phyloP scores from a whole-genome alignment of 2,329 filamentous ascomycete genomes.

The Endoconidiophora laricicola region DNA sequence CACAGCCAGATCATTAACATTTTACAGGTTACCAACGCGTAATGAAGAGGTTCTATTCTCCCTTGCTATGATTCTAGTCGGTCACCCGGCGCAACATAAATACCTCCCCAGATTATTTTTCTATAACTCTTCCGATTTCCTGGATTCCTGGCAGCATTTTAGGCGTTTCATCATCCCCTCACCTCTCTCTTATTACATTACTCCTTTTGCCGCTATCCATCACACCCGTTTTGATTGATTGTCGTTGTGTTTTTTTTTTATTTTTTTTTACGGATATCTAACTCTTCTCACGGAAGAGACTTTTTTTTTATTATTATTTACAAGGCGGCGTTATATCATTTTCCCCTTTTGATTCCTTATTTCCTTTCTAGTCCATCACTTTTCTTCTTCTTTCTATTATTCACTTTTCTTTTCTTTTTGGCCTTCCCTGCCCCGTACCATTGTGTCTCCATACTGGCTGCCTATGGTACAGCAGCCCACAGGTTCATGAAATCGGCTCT shows the following conservation, averaged over 20 bases:
- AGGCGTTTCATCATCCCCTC: constrained; percentile 8
- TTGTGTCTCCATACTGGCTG: no score
- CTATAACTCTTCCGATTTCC: constrained; percentile 12
- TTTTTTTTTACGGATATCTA: constrained; percentile 12
- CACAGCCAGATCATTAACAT: constrained; percentile 13
- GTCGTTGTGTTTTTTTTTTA: constrained; percentile 6
- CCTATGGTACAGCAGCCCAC: no score
- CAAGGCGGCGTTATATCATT: constrained; percentile 11
- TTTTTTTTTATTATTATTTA: constrained; percentile 8
- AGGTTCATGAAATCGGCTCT: no score
- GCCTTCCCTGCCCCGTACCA: neutral
- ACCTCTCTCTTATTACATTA: constrained; percentile 1
- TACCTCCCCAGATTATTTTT: constrained; percentile 4
- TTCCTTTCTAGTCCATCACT: constrained; percentile 7
- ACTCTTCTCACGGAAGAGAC: constrained; percentile 1
- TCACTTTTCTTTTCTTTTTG: neutral
- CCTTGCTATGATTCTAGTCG: constrained; percentile 9
- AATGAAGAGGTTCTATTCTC: constrained; percentile 17
- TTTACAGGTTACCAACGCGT: constrained; percentile 41
- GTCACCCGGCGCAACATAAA: constrained; percentile 4
- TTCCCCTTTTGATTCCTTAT: constrained; percentile 6
- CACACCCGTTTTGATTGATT: constrained; percentile 2
- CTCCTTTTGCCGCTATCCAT: neutral
- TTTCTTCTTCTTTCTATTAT: constrained; percentile 2
- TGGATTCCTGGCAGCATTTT: constrained; percentile 12